A percentile compares a stretch with the other conserved stretches of the same genome.
These are phyloP conservation scores for Colletotrichum shisoi DNA, from an alignment of 2,329 filamentous ascomycete genomes.

Conservation along the genomic window DNA sequence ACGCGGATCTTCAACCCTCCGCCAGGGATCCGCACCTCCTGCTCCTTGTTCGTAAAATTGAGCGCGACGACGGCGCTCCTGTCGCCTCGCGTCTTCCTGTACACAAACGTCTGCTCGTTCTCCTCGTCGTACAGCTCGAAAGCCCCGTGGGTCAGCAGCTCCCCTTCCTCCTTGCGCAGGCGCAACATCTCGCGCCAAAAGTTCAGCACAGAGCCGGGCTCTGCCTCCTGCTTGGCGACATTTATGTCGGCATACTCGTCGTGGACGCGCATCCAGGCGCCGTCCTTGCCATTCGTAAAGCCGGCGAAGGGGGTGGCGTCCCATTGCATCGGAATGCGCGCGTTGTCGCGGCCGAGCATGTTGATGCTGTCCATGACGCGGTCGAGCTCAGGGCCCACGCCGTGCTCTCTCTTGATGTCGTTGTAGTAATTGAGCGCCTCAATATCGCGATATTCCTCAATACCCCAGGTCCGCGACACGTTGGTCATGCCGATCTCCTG, in stretches of 20 bases:
- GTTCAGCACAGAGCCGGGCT: slow-evolving; percentile 59
- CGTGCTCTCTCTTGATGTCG: slow-evolving; percentile 57
- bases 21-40: slow-evolving; percentile 42
- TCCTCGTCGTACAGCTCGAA: slow-evolving; percentile 62
- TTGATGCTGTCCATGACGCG: slow-evolving; percentile 62
- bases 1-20: slow-evolving; percentile 42
- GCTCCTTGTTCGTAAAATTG: slow-evolving; percentile 51
- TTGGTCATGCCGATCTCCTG: slow-evolving; percentile 67
- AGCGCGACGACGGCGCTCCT: slow-evolving; percentile 48
- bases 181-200: slow-evolving; percentile 68
- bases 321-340: slow-evolving; percentile 75
- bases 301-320: slow-evolving; percentile 63
- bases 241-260: slow-evolving; percentile 65
- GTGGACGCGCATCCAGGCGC: slow-evolving; percentile 69
- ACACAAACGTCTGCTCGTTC: slow-evolving; percentile 56
- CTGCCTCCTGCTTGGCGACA: slow-evolving; percentile 57
- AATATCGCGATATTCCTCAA: slow-evolving; percentile 59
- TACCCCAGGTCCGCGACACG: slow-evolving; percentile 56
- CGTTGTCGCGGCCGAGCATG: slow-evolving; percentile 69
- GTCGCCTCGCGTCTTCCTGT: slow-evolving; percentile 50
- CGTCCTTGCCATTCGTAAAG: slow-evolving; percentile 59
- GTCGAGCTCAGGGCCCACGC: slow-evolving; percentile 53
- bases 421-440: slow-evolving; percentile 59
- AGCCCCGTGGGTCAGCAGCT: slow-evolving; percentile 68
- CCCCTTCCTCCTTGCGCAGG: slow-evolving; percentile 63